Evolutionary conservation across 495 filamentous ascomycete species (phyloP).

Genomic region (Oleoguttula mirabilis): DNA sequence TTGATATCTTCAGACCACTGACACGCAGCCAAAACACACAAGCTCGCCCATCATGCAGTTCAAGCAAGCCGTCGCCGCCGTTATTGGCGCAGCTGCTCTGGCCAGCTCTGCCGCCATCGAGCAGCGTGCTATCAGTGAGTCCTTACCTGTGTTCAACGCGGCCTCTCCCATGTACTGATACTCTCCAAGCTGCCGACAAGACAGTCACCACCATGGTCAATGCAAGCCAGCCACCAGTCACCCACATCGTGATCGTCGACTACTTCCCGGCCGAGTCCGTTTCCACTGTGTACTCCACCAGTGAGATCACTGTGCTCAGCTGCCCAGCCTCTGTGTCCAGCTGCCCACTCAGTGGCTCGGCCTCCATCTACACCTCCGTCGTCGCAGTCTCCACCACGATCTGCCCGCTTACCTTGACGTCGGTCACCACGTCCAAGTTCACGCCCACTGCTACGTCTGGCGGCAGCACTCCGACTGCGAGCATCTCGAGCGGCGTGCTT

Average conservation of each 20-base stretch:
- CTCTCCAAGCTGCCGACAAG: neutral
- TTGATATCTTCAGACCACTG: neutral
- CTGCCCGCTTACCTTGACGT: conserved; percentile 21
- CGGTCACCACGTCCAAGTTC: neutral
- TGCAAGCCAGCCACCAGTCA: neutral
- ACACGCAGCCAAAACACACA: neutral
- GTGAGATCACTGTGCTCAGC: conserved; percentile 14
- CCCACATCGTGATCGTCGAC: conserved; percentile 2
- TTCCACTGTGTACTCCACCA: conserved; percentile 17
- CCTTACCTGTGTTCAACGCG: neutral
- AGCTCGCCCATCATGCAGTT: conserved; percentile 5
- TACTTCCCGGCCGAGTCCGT: conserved; percentile 8
- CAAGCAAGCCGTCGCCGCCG: conserved; percentile 6
- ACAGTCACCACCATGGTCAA: neutral
- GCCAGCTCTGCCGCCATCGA: neutral
- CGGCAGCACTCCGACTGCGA: neutral
- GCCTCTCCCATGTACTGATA: neutral
- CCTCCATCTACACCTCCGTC: conserved; percentile 16
- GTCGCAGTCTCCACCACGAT: conserved; percentile 20
- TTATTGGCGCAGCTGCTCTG: conserved; percentile 6
- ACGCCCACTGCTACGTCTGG: conserved; percentile 1
- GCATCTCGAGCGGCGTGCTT: neutral
- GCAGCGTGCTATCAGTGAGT: neutral
- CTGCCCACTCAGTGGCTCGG: conserved; percentile 15
- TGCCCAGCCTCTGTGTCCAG: conserved; percentile 16